Evolutionary conservation across 2,329 filamentous ascomycete species (phyloP).

Genomic region (Tetracladium maxilliforme): DNA sequence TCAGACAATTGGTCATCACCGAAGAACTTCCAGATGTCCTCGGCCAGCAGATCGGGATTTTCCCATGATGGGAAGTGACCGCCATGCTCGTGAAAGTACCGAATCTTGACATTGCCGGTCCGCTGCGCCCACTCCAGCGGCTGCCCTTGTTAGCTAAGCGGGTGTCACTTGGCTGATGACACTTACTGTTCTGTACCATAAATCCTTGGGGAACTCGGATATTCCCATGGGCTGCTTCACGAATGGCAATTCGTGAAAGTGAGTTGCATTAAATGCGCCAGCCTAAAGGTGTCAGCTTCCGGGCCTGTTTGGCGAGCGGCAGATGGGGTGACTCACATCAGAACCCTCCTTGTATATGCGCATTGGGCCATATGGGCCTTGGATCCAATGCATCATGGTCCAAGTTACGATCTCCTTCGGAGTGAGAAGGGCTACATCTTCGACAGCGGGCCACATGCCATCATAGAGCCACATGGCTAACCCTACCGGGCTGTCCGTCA

Average conservation of each 20-base stretch:
- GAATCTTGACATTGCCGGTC: too few relatives aligned
- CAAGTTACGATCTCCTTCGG: constrained; percentile 9
- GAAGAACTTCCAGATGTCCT: too few relatives aligned
- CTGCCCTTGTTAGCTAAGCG: too few relatives aligned
- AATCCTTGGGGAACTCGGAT: constrained; percentile 2
- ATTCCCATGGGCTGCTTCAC: constrained; percentile 3
- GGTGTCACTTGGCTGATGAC: too few relatives aligned
- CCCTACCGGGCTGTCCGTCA: constrained; percentile 17
- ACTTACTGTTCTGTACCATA: constrained; percentile 24
- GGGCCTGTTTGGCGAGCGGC: too few relatives aligned
- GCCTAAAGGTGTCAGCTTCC: background rate
- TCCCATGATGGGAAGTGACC: too few relatives aligned
- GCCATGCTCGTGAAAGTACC: too few relatives aligned
- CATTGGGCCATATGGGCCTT: constrained; percentile 7
- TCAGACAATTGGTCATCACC: too few relatives aligned
- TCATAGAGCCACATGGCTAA: constrained; percentile 14
- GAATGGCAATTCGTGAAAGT: constrained; percentile 1
- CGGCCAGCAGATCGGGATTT: too few relatives aligned
- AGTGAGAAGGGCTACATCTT: constrained; percentile 2
- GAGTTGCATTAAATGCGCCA: background rate
- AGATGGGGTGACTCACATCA: constrained; percentile 1
- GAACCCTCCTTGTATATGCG: constrained; percentile 7
- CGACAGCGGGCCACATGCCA: constrained; percentile 1
- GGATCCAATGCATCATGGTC: constrained; percentile 10
- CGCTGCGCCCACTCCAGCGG: too few relatives aligned